Percentiles rank a stretch among this genome's conserved stretches.
These are phyloP conservation scores for Rhynchosporium graminicola DNA, from an alignment of 2,329 filamentous ascomycete genomes.

Conservation along the genomic window DNA sequence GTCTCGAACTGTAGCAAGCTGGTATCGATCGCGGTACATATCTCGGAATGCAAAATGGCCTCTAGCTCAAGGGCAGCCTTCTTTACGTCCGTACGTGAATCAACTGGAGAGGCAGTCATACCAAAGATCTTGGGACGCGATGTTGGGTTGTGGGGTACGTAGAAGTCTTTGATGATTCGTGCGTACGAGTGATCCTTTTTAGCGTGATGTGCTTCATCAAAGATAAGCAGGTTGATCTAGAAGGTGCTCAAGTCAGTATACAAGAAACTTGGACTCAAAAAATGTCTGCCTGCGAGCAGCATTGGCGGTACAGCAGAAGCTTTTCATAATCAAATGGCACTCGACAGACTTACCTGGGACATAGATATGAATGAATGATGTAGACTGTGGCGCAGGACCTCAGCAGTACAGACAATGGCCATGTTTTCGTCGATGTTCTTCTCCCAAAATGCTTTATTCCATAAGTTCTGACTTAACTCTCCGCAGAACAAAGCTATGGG, in stretches of 20 bases:
- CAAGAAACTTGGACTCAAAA: neutral
- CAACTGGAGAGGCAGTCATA: conserved; percentile 95
- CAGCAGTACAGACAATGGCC: conserved; percentile 90
- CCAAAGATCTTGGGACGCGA: conserved; percentile 78
- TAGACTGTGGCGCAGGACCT: conserved; percentile 78
- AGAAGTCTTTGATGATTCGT: conserved; percentile 85
- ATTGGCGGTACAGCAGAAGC: neutral
- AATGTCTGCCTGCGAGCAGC: neutral
- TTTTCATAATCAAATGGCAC: neutral
- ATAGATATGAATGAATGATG: conserved; percentile 79
- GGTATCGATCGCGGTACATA: conserved; percentile 72
- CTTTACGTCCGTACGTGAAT: conserved; percentile 73
- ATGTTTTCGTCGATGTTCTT: conserved; percentile 64
- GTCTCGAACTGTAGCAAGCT: conserved; percentile 55
- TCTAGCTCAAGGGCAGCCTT: conserved; percentile 75
- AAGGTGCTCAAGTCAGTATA: neutral
- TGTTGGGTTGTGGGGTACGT: conserved; percentile 50
- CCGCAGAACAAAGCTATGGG: conserved; percentile 75
- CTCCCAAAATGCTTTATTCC: conserved; percentile 61
- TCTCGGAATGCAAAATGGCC: conserved; percentile 73
- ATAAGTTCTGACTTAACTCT: conserved; percentile 60
- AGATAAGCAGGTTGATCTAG: conserved; percentile 83
- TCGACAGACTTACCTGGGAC: conserved; percentile 47
- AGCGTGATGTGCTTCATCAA: conserved; percentile 94
- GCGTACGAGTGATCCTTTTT: conserved; percentile 94